These are phyloP conservation scores for Stagonosporopsis chrysanthemi DNA, from an alignment of 2,329 filamentous ascomycete genomes.

Conservation along the genomic window DNA sequence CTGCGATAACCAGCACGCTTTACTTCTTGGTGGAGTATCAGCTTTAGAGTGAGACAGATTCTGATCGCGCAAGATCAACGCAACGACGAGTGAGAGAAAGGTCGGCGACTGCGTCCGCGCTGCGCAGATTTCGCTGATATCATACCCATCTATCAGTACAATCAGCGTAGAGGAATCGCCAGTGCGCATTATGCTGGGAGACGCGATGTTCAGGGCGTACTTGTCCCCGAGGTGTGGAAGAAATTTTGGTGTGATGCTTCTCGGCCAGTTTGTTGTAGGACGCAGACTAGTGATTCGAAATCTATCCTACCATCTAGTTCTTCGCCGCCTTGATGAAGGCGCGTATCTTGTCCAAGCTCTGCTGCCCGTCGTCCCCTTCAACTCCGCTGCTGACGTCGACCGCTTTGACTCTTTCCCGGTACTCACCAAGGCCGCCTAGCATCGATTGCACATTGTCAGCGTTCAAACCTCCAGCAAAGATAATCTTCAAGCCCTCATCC, in stretches of 20 bases:
- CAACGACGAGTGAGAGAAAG: conserved; percentile 23
- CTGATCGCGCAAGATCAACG: neutral
- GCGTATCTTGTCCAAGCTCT: conserved; percentile 81
- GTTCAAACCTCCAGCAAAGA: conserved; percentile 86
- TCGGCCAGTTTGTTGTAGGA: neutral
- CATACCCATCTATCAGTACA: neutral
- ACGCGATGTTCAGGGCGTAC: neutral
- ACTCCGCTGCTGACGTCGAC: conserved; percentile 97
- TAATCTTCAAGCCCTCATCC: conserved; percentile 74
- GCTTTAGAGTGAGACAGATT: conserved; percentile 22
- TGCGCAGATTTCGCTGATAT: no score
- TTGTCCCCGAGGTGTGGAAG: neutral
- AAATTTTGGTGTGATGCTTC: neutral
- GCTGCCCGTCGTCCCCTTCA: conserved; percentile 73
- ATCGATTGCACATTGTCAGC: conserved; percentile 77
- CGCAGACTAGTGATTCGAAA: neutral
- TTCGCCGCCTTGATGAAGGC: conserved; percentile 79
- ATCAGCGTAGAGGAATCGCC: neutral
- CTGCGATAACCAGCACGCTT: conserved; percentile 1
- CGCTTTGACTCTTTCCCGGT: conserved; percentile 71
- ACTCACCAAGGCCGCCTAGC: conserved; percentile 68
- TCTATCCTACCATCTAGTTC: conserved; percentile 19
- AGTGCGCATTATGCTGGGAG: neutral
- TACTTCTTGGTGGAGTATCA: conserved; percentile 20
- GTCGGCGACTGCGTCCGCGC: neutral